Base-by-base conservation (phyloP, 495 filamentous ascomycete genomes). In the Sporormia fimetaria region DNA sequence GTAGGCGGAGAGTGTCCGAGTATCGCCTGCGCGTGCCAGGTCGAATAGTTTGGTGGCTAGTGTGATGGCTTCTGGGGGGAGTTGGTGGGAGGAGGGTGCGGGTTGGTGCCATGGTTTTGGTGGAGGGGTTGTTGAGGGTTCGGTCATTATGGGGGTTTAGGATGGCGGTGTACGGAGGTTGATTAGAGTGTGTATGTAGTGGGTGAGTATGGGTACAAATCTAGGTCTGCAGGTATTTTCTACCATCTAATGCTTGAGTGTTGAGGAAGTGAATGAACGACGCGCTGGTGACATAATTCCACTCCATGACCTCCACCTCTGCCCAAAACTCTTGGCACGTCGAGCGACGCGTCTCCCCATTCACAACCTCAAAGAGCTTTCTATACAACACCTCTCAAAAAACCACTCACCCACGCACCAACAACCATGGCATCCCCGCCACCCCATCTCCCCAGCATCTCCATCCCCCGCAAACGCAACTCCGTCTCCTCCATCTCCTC, bases 341-440 rank as follows among this genome's bases (percentile, higher is more conserved):
- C n/a, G n/a, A n/a, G n/a, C n/a, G n/a, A n/a, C n/a, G n/a, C n/a
- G n/a, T n/a, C 29, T 32, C 5, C 12, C 5, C 9, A 40, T 15
- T 12, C 10, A 4, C 21, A 11, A 40, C 37, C 20, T 29, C 37
- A 36, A 6, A 21, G 10, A 32, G 12, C 29, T 32, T 10, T 16
- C 9, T n/a, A n/a, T 16, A 40, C 21, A 40, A 5, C 21, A 5
- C 30, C 26, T 37, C 10, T n/a, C 39, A 21, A 6, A 42, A 40
- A 15, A 34, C 8, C 15, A 38, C 26, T 26, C 36, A 22, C 27
- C 21, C 21, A 14, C 3, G 15, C 14, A 8, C 21, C 46, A 15
- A 11, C 47, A 20, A 63, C 21, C 12, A 82, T 82, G 78, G 74
- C 76, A 20, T 80, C 76, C 30, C 73, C 75, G 49, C 73, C 73